Conservation (phyloP, 2,329 filamentous ascomycete species). For the Hymenoscyphus linearis region DNA sequence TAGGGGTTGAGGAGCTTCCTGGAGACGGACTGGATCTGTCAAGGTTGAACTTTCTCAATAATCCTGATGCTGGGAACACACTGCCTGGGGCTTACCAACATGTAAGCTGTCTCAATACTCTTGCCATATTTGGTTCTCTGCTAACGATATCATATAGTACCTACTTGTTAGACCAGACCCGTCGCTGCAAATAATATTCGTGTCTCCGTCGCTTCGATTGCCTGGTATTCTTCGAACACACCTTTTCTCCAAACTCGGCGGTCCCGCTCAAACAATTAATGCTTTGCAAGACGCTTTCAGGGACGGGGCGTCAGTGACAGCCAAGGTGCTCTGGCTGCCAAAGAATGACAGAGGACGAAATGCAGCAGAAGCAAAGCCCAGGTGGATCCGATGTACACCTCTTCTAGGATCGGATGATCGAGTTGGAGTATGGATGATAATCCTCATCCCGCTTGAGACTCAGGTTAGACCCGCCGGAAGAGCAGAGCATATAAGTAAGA, state of each 20-base stretch:
- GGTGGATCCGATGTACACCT: constrained; percentile 73
- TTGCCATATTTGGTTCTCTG: not conserved
- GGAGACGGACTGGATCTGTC: constrained; percentile 11
- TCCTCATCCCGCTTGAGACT: constrained; percentile 45
- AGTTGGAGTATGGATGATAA: constrained; percentile 73
- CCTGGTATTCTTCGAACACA: constrained; percentile 59
- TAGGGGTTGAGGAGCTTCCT: constrained; percentile 13
- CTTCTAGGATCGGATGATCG: constrained; percentile 58
- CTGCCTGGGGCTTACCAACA: constrained; percentile 42
- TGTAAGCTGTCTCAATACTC: constrained; percentile 10
- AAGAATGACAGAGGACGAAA: constrained; percentile 33
- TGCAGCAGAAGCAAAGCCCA: constrained; percentile 45
- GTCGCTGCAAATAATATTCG: constrained; percentile 61
- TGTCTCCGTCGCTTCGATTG: constrained; percentile 59
- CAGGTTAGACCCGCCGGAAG: constrained; percentile 2
- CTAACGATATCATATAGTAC: constrained; percentile 35
- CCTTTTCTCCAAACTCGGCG: constrained; percentile 49
- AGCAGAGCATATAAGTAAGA: not conserved
- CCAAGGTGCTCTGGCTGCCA: constrained; percentile 65
- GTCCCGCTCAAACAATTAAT: constrained; percentile 41
- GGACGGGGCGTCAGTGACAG: constrained; percentile 64
- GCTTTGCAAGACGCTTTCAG: constrained; percentile 51
- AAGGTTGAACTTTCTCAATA: constrained; percentile 12
- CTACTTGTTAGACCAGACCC: constrained; percentile 61
- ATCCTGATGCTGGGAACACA: constrained; percentile 21